Percentiles rank a stretch among this genome's conserved stretches.
Conservation (phyloP, 2,329 filamentous ascomycete genomes). For the Aspergillus niger region DNA sequence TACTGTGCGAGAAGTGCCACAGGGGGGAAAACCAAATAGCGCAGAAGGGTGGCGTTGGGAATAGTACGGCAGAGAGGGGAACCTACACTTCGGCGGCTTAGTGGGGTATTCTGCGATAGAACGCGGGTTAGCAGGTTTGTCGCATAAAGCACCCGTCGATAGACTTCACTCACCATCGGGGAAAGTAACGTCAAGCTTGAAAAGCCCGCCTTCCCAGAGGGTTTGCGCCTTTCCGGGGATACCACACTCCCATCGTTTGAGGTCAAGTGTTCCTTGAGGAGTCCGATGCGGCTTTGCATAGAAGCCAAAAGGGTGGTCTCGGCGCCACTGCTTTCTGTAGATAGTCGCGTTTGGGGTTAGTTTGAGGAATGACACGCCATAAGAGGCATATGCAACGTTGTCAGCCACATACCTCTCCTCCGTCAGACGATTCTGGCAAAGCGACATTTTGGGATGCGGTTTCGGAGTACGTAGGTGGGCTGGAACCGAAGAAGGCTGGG, state of each 20-base stretch:
- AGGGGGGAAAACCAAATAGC: no score
- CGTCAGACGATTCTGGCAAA: slow-evolving; percentile 83
- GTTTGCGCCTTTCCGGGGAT: slow-evolving; percentile 96
- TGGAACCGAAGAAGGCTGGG: not conserved
- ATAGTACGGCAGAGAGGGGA: not conserved
- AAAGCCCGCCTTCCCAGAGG: slow-evolving; percentile 95
- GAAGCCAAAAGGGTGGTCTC: slow-evolving; percentile 96
- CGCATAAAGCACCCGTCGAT: not conserved
- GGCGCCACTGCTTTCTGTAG: slow-evolving; percentile 88
- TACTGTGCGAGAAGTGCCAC: not conserved
- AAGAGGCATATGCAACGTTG: not conserved
- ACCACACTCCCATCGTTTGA: slow-evolving; percentile 96
- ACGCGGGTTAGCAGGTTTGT: slow-evolving; percentile 19
- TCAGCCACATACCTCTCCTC: slow-evolving; percentile 72
- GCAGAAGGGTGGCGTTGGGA: no score
- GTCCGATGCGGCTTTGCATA: slow-evolving; percentile 86
- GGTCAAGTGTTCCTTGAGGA: slow-evolving; percentile 76
- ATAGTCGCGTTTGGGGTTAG: slow-evolving; percentile 16
- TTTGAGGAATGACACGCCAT: not conserved
- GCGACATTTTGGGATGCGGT: slow-evolving; percentile 71
- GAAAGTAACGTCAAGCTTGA: slow-evolving; percentile 90
- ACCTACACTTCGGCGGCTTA: slow-evolving; percentile 95
- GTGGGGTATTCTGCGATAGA: slow-evolving; percentile 81
- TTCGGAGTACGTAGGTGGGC: not conserved
- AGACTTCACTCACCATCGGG: slow-evolving; percentile 72